Percentiles rank a stretch among this genome's conserved stretches.
Conservation (phyloP, 139 green algal species). For the Chara braunii region DNA sequence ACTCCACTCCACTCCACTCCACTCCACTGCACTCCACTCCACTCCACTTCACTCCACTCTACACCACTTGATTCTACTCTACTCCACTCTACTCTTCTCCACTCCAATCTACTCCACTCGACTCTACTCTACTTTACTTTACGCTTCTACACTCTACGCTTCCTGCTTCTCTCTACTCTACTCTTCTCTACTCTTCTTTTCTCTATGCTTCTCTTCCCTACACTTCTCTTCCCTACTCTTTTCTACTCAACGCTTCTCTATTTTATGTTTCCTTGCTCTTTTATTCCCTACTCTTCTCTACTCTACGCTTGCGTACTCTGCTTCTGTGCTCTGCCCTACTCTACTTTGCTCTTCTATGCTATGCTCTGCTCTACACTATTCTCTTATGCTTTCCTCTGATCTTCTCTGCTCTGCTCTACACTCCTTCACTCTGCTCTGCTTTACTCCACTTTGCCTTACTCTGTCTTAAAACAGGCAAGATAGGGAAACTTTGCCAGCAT, state of each 20-base stretch:
- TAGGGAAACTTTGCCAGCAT: no score
- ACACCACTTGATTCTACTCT: slow-evolving; percentile 1
- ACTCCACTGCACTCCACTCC: slow-evolving; percentile 9
- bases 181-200: not conserved
- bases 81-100: slow-evolving; percentile 6
- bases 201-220: not conserved
- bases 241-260: slow-evolving; percentile 2
- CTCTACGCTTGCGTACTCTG: not conserved
- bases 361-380: no score
- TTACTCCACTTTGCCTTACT: no score
- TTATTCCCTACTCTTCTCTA: not conserved
- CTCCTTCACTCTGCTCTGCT: no score
- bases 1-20: slow-evolving; percentile 8
- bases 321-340: not conserved
- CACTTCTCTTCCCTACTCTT: not conserved
- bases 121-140: slow-evolving; percentile 4
- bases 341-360: slow-evolving; percentile 5
- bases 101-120: slow-evolving; percentile 9
- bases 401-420: no score
- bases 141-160: not conserved
- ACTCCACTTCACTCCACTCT: not conserved
- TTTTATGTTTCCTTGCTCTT: slow-evolving; percentile 2
- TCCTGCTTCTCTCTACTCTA: slow-evolving; percentile 3
- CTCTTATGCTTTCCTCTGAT: no score
- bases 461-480: no score